These are phyloP conservation scores for Trematosphaeria pertusa DNA, from an alignment of 2,329 filamentous ascomycete genomes.

Conservation along the genomic window DNA sequence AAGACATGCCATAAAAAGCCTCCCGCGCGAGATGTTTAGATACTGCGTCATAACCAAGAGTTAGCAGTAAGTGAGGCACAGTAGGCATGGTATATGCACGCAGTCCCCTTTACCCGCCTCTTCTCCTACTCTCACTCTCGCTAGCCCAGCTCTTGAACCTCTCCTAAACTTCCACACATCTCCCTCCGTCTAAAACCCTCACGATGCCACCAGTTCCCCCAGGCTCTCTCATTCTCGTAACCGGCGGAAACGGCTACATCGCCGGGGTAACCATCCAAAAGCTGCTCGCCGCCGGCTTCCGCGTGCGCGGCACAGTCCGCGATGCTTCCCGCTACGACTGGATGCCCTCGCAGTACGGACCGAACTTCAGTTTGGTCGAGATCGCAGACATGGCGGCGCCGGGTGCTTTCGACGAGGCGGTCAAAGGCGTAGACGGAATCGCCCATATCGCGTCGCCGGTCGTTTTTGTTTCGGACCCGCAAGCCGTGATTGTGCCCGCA, in stretches of 20 bases:
- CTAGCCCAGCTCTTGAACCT: too few species aligned
- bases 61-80: too few species aligned
- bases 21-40: too few species aligned
- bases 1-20: too few species aligned
- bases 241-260: slow-evolving; percentile 56
- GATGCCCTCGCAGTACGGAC: slow-evolving; percentile 22
- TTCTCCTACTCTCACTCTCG: too few species aligned
- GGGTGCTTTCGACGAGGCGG: slow-evolving; percentile 49
- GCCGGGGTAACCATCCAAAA: slow-evolving; percentile 52
- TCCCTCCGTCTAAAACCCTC: too few species aligned
- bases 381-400: slow-evolving; percentile 49
- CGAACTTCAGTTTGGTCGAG: slow-evolving; percentile 47
- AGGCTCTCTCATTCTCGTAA: slow-evolving; percentile 51
- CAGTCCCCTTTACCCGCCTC: too few species aligned
- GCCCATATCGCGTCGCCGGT: slow-evolving; percentile 52
- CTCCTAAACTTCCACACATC: too few species aligned
- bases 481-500: slow-evolving; percentile 51
- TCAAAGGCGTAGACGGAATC: slow-evolving; percentile 50
- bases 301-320: slow-evolving; percentile 57
- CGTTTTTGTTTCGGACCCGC: slow-evolving; percentile 49
- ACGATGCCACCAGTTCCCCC: slow-evolving; percentile 24
- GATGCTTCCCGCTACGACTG: slow-evolving; percentile 22
- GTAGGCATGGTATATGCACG: too few species aligned
- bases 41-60: too few species aligned
- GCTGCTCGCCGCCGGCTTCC: slow-evolving; percentile 51